Evolutionary conservation across 805 yeast genomes (phyloP).

Genomic region (Wickerhamomyces tratensis): DNA sequence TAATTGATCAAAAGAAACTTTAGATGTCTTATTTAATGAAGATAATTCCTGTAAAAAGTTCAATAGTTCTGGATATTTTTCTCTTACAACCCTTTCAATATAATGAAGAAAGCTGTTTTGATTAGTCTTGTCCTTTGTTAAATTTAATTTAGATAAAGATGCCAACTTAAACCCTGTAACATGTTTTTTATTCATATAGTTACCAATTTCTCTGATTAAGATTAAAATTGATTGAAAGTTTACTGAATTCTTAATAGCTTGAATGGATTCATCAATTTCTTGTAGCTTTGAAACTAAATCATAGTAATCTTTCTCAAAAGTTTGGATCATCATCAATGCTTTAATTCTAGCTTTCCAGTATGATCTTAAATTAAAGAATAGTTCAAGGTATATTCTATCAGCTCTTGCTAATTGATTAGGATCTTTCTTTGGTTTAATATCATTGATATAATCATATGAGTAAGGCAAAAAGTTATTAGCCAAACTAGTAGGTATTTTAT

Average conservation of each 20-base stretch:
- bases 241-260: constrained; percentile 53
- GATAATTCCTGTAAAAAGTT: constrained; percentile 16
- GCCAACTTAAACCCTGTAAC: constrained; percentile 88
- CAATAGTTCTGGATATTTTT: constrained; percentile 70
- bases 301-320: constrained; percentile 69
- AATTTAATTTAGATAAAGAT: constrained; percentile 81
- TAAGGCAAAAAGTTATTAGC: constrained; percentile 75
- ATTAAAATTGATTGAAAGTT: constrained; percentile 67
- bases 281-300: constrained; percentile 62
- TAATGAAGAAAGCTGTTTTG: constrained; percentile 87
- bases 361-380: constrained; percentile 72
- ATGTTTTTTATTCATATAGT: constrained; percentile 94
- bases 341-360: constrained; percentile 93
- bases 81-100: constrained; percentile 82
- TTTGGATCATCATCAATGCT: constrained; percentile 60
- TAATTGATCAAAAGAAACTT: constrained; percentile 75
- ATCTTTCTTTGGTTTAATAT: constrained; percentile 48
- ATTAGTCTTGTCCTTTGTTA: constrained; percentile 73
- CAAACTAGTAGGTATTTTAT: constrained; percentile 63
- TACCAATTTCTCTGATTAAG: constrained; percentile 85
- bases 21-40: constrained; percentile 50
- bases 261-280: constrained; percentile 64
- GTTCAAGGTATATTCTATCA: constrained; percentile 74
- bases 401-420: constrained; percentile 75
- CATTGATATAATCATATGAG: constrained; percentile 48